phyloP scores from a whole-genome alignment of 345 rosid species.

The Boechera retrofracta region DNA sequence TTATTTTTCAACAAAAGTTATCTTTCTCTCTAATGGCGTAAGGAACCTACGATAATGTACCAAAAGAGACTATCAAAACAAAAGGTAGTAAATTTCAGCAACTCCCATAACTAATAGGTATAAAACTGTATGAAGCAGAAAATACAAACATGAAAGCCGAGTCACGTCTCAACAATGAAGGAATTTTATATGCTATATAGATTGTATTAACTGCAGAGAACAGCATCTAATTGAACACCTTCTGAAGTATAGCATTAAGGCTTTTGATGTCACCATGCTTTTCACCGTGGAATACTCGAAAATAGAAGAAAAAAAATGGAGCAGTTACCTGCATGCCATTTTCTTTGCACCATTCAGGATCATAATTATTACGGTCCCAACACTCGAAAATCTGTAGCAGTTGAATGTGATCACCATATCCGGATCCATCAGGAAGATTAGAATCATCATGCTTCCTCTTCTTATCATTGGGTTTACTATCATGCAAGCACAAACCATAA shows the following conservation, averaged over 20 bases:
- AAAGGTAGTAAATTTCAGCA: not conserved
- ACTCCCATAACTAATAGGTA: not conserved
- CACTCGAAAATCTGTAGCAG: conserved; percentile 83
- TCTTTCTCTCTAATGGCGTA: not conserved
- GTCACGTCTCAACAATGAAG: not conserved
- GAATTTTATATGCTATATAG: not conserved
- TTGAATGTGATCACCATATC: conserved; percentile 94
- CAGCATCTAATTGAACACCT: conserved; percentile 2
- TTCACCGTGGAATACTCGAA: conserved; percentile 8
- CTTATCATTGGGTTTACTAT: conserved; percentile 72
- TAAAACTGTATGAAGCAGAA: not conserved
- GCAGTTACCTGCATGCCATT: conserved; percentile 70
- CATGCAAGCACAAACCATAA: conserved; percentile 31
- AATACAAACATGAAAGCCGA: conserved; percentile 6
- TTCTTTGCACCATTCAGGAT: conserved; percentile 81
- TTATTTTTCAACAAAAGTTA: not conserved
- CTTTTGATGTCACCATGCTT: conserved; percentile 17
- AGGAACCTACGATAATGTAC: not conserved
- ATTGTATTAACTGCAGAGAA: conserved; percentile 7
- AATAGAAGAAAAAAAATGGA: conserved; percentile 12
- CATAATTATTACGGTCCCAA: conserved; percentile 74
- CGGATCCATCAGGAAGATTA: conserved; percentile 92
- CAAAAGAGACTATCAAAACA: conserved; percentile 11
- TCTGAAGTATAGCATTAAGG: conserved; percentile 18
- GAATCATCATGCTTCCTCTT: conserved; percentile 70